Evolutionary conservation across 371 early-diverging fungal species (phyloP), one percentile per base, ranked within the genome.

Genomic region (Lichtheimia corymbifera): DNA sequence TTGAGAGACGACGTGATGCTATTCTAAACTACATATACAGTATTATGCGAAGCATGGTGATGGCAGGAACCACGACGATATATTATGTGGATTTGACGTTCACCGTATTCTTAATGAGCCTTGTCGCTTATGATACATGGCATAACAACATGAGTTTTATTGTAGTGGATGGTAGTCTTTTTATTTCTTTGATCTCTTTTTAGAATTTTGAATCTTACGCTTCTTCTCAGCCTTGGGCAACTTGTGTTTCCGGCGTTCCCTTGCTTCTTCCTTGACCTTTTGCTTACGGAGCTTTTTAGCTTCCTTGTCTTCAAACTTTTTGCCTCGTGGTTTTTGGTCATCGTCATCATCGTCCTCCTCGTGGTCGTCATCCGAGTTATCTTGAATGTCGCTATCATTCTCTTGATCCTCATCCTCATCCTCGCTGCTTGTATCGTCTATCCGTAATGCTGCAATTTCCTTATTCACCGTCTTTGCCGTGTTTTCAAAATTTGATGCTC

Each of bases 181-280:
- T 45, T 45, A 45, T 45, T 45, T 45, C 45, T 45, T 45, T 45
- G 45, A 45, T 41, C 62, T 41, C 28, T 35, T 54, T 18, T 55
- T 44, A 7, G 62, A 62, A 28, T 62, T 66, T 65, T 93, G 90
- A 63, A 88, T 83, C 69, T 91, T 92, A 64, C 94, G 82, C 76
- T 97, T 97, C 82, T 98, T 97, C 64, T 93, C 96, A 3, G 94
- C 85, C 76, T 98, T 98, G 24, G 95, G 95, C 15, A 96, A 86
- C 81, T 98, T 98, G 64, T 83, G 88, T 71, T 95, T 93, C 70
- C 98, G 84, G 67, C 90, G 89, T 67, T 95, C 95, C 44, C 94
- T 86, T 50, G 91, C 92, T 55, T 87, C 94, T 59, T 95, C 96
- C 74, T 96, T 98, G 35, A 86, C 86, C 22, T 84, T 86, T 55